Percentiles rank a stretch among this genome's conserved stretches.
Conservation (phyloP, 140 eudicot genomes). For the Anethum foeniculum region DNA sequence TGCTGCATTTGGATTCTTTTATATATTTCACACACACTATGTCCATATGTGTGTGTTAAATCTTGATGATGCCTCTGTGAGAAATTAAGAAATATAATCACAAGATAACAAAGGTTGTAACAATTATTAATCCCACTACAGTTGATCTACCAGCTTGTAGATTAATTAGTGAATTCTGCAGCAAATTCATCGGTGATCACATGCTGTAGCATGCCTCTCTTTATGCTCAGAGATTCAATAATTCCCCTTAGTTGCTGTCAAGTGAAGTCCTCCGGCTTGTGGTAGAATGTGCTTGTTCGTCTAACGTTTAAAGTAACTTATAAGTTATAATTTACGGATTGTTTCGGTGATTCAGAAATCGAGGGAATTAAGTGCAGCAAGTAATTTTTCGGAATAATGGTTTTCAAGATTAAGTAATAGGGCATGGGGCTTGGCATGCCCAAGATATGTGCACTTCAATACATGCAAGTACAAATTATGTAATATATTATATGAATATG, state of each 20-base stretch:
- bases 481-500: background rate
- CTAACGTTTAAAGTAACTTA: background rate
- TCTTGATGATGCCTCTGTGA: background rate
- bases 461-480: background rate
- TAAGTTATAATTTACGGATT: background rate
- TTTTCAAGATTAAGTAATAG: background rate
- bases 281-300: background rate
- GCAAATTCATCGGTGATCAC: conserved; percentile 23
- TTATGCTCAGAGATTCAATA: background rate
- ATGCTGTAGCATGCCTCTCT: conserved; percentile 8
- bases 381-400: background rate
- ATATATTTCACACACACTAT: background rate
- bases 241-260: background rate
- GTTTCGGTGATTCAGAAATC: too few species aligned
- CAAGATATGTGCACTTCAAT: background rate
- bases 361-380: background rate
- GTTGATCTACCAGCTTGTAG: conserved; percentile 6
- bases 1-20: conserved; percentile 23
- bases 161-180: conserved; percentile 12
- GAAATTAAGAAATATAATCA: background rate
- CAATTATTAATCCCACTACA: conserved; percentile 12
- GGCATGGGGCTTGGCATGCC: background rate
- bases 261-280: background rate
- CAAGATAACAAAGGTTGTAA: background rate
- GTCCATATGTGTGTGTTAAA: background rate